Evolutionary conservation across 345 rosid genomes (phyloP).

Genomic region (Bruguiera gymnorhiza): DNA sequence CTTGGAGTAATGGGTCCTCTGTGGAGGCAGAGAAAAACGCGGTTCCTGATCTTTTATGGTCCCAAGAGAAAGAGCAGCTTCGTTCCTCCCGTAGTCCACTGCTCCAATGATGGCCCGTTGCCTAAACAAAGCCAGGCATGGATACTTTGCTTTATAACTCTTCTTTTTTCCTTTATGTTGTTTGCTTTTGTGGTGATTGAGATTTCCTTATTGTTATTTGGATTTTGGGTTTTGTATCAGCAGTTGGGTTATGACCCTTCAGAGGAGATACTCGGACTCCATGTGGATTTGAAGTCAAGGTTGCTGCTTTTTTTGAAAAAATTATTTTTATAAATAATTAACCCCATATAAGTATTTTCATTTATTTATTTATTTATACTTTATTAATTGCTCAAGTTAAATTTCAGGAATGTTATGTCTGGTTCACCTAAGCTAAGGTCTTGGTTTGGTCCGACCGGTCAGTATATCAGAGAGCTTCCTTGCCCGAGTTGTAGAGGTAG

Average conservation of each 20-base stretch:
- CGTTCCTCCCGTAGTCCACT: slow-evolving; percentile 34
- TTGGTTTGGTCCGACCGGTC: slow-evolving; percentile 96
- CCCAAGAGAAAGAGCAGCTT: slow-evolving; percentile 30
- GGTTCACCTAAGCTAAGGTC: slow-evolving; percentile 61
- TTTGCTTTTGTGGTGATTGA: not conserved
- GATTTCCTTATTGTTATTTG: not conserved
- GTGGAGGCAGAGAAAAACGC: slow-evolving; percentile 26
- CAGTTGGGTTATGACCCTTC: slow-evolving; percentile 82
- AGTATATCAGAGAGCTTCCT: slow-evolving; percentile 87
- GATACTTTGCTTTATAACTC: not conserved
- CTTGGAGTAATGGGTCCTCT: slow-evolving; percentile 35
- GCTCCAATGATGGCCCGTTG: slow-evolving; percentile 40
- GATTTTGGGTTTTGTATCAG: slow-evolving; percentile 13
- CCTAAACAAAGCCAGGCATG: slow-evolving; percentile 42
- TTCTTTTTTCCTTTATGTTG: not conserved
- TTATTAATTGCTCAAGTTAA: slow-evolving; percentile 4
- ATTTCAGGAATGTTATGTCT: slow-evolving; percentile 46
- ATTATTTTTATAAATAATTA: too few species aligned
- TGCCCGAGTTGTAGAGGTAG: slow-evolving; percentile 93
- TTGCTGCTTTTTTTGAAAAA: slow-evolving; percentile 10
- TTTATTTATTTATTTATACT: not conserved
- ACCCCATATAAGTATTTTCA: not conserved
- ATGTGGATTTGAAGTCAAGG: slow-evolving; percentile 61
- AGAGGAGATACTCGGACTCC: slow-evolving; percentile 63
- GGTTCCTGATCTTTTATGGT: slow-evolving; percentile 14